phyloP scores from a whole-genome alignment of 2,329 filamentous ascomycete genomes.

The Helotiales sp. region DNA sequence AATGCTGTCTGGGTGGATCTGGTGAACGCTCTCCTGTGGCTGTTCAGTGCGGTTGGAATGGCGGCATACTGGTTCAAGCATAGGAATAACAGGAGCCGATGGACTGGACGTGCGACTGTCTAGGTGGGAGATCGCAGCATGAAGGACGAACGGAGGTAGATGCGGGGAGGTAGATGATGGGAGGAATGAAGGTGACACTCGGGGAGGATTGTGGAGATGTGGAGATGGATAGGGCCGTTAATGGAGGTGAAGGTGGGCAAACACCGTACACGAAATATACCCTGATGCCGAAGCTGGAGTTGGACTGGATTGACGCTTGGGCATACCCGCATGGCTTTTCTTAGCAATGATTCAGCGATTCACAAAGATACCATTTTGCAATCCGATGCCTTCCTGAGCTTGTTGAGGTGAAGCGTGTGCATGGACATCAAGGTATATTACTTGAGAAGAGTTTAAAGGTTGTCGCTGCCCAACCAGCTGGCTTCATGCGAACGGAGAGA shows the following conservation, averaged over 20 bases:
- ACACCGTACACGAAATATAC: background rate
- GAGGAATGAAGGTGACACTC: background rate
- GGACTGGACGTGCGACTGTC: constrained; percentile 60
- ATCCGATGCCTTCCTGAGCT: background rate
- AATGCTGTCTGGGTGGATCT: constrained; percentile 84
- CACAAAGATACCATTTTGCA: background rate
- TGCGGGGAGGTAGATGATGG: background rate
- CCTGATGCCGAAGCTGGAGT: background rate
- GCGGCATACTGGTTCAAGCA: constrained; percentile 59
- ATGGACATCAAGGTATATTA: background rate
- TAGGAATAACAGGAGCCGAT: constrained; percentile 52
- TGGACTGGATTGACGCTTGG: background rate
- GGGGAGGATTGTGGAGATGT: too few species aligned
- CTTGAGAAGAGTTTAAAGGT: background rate
- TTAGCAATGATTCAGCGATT: background rate
- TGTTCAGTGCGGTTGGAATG: constrained; percentile 58
- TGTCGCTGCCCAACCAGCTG: background rate
- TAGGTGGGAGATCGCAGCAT: too few species aligned
- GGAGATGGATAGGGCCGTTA: too few species aligned
- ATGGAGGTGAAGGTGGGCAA: background rate
- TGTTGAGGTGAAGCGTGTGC: background rate
- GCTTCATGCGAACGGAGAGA: background rate
- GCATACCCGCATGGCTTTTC: background rate
- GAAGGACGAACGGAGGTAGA: constrained; percentile 5
- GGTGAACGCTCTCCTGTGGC: constrained; percentile 73